These are phyloP conservation scores for Scheffersomyces stambukii DNA, from an alignment of 1,139 yeast genomes.

Conservation along the genomic window DNA sequence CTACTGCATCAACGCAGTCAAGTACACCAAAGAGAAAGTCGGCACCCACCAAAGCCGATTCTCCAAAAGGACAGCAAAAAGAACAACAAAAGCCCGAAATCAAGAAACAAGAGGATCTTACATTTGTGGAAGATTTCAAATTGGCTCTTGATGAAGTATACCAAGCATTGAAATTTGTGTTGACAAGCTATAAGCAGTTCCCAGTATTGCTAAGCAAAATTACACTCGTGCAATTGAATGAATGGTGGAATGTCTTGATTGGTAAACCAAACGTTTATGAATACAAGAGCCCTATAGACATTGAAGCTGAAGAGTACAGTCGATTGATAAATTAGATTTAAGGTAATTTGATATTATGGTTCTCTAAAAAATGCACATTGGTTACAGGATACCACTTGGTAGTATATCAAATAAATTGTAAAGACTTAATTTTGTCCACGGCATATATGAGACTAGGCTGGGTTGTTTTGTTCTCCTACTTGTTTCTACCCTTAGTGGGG, in stretches of 20 bases:
- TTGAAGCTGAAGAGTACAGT: slow-evolving; percentile 10
- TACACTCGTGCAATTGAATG: slow-evolving; percentile 43
- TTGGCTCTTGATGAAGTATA: slow-evolving; percentile 54
- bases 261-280: slow-evolving; percentile 35
- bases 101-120: slow-evolving; percentile 11
- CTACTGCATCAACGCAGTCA: no score
- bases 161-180: slow-evolving; percentile 65
- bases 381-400: no score
- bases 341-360: no score
- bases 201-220: slow-evolving; percentile 60
- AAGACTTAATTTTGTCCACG: no score
- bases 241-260: slow-evolving; percentile 71
- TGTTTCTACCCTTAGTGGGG: no score
- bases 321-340: slow-evolving; percentile 8
- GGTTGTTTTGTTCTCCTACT: no score
- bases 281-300: slow-evolving; percentile 10
- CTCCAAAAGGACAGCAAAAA: slow-evolving; percentile 2
- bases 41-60: slow-evolving; percentile 3
- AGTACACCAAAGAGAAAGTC: slow-evolving; percentile 9
- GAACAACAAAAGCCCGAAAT: slow-evolving; percentile 3
- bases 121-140: slow-evolving; percentile 41
- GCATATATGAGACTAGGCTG: no score
- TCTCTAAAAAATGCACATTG: no score
- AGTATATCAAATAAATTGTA: no score
- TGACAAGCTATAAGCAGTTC: slow-evolving; percentile 61